phyloP scores from a whole-genome alignment of 2,329 filamentous ascomycete species.

The Trichoderma oligosporum region DNA sequence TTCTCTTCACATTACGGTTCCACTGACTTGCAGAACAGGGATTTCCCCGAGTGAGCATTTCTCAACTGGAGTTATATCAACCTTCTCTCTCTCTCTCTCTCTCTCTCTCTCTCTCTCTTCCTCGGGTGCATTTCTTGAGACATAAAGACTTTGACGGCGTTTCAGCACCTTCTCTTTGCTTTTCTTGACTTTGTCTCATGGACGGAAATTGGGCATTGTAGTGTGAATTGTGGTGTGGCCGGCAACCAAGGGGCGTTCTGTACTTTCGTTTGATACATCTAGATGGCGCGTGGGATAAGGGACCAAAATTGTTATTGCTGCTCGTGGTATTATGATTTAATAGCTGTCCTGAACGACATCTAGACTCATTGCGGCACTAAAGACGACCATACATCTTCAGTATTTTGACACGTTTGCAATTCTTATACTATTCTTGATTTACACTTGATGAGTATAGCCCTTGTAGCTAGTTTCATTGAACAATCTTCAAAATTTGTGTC shows the following conservation, averaged over 20 bases:
- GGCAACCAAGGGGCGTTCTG: slow-evolving; percentile 8
- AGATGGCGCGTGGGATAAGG: background rate
- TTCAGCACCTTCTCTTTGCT: background rate
- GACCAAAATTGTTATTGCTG: slow-evolving; percentile 5
- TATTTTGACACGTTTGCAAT: too few relatives aligned
- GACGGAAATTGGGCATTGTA: background rate
- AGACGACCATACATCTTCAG: background rate
- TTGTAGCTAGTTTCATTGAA: too few relatives aligned
- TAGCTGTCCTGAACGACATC: background rate
- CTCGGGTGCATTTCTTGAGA: slow-evolving; percentile 2
- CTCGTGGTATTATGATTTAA: background rate
- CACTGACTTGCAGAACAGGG: slow-evolving; percentile 24
- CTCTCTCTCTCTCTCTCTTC: background rate
- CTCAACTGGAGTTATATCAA: background rate
- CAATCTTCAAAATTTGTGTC: too few relatives aligned
- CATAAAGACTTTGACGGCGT: slow-evolving; percentile 13
- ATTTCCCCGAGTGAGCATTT: slow-evolving; percentile 31
- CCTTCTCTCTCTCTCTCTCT: background rate
- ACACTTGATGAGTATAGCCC: too few relatives aligned
- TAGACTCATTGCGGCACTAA: background rate
- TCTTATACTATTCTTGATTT: too few relatives aligned
- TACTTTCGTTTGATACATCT: slow-evolving; percentile 8
- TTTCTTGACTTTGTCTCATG: background rate
- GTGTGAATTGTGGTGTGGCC: slow-evolving; percentile 1
- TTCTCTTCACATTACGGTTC: background rate